Base-by-base conservation (phyloP, 495 filamentous ascomycete genomes). In the Trichoderma reesei region DNA sequence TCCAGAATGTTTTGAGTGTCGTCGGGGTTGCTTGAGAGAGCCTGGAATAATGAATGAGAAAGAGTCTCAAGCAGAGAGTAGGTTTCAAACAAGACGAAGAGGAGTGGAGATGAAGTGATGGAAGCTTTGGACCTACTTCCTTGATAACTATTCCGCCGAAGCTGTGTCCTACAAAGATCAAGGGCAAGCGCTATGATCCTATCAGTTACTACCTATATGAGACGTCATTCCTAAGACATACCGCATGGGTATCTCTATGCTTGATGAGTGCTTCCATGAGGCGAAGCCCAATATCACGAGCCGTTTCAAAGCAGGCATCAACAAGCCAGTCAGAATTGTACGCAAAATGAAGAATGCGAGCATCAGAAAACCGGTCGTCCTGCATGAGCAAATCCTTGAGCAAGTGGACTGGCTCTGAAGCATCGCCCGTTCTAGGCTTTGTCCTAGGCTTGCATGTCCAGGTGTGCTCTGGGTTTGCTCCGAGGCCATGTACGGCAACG, bases 101-200 rank as follows among this genome's bases (percentile, higher is more conserved):
- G 38, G 26, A 26, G 26, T 26, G 39, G 2, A 14, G 39, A 41
- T 41, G 13, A 65, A 46, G 14, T 54, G 54, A 51, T 65, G n/a
- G 31, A 44, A 13, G 31, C 3, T 65, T 44, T 20, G 18, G 31
- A 16, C 64, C 8, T 9, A 65, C 59, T 42, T 65, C 41, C 51
- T 65, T 65, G 48, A 65, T 65, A 16, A 65, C 38, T n/a, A 65
- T 61, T 33, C 64, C 64, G 26, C 64, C 64, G 39, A 65, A 65
- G 59, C 64, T 65, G 26, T 65, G 39, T 56, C 64, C 64, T 13
- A 65, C 59, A 41, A 65, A 65, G 26, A 65, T 51, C 26, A 65
- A 46, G 18, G 64, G 59, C 14, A 65, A 7, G 31, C 64, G 59
- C 64, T 65, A 44, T 14, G 1, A 10, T 14, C 16, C 10, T 3